Base-by-base conservation (phyloP, 495 filamentous ascomycete genomes). In the Pyronema domesticum region DNA sequence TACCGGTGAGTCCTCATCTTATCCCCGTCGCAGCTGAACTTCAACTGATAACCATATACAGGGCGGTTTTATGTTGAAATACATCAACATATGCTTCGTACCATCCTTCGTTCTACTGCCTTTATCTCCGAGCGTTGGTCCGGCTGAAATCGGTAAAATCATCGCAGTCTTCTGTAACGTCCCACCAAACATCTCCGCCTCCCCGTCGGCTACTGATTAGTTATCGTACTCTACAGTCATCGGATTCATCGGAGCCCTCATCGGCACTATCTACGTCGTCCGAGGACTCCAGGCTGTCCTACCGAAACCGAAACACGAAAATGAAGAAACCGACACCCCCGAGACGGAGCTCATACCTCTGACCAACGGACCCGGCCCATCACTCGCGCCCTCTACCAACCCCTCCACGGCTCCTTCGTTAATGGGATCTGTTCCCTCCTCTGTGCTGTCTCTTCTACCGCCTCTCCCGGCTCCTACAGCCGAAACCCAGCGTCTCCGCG, bases 81-180 rank as follows among this genome's bases (percentile, higher is more conserved):
- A 73, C 63, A 75, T 79, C 50, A 77, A 72, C 56, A 65, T 77
- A 36, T 69, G 76, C 52, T 77, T 77, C 50, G 75, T 70, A 0
- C 74, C 75, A 36, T 71, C 69, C 33, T 77, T 78, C 67, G 69
- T 78, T 3, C 65, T 77, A 5, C 59, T 78, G 13, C 74, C 76
- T 11, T 67, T 78, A 14, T 74, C 72, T 54, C 68, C 71, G 9
- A 37, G 70, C 2, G 75, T 78, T 42, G 68, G 73, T 30, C 71
- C 68, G 4, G 62, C 73, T 1, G 74, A 78, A 59, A 73, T 76
- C 13, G 68, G 65, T 34, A 77, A 76, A 62, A 75, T 78, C 19
- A 73, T 77, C 35, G 69, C 66, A 14, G 70, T 77, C 5, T 77
- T 76, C 48, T 54, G 74, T 76, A 34, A 65, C 73, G 54, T 15